These are phyloP conservation scores for Arthrobotrys megalospora DNA, from an alignment of 2,329 filamentous ascomycete genomes.

Conservation along the genomic window DNA sequence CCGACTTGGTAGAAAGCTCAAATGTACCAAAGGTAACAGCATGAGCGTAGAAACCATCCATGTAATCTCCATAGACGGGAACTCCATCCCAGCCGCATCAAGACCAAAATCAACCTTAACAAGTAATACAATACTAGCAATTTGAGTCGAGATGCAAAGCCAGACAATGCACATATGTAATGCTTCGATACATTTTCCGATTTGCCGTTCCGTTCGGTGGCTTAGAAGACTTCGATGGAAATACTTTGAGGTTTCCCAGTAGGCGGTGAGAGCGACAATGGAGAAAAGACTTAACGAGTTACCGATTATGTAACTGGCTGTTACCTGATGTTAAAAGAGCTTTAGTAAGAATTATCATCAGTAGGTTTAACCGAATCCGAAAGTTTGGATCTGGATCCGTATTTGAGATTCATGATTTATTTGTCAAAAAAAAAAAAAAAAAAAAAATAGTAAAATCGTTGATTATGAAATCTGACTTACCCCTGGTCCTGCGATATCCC, in stretches of 20 bases:
- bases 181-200: constrained; percentile 27
- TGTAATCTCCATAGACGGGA: constrained; percentile 41
- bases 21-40: constrained; percentile 19
- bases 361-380: constrained; percentile 3
- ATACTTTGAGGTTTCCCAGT: constrained; percentile 30
- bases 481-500: constrained; percentile 40
- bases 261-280: constrained; percentile 11
- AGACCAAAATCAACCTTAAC: constrained; percentile 31
- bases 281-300: constrained; percentile 30
- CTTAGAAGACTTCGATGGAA: constrained; percentile 3
- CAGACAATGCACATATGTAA: constrained; percentile 28
- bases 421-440: too few relatives aligned
- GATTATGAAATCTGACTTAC: constrained; percentile 14
- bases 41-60: constrained; percentile 40
- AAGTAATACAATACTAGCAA: constrained; percentile 33
- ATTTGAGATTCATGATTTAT: neutral
- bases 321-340: constrained; percentile 14
- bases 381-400: neutral
- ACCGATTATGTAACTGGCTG: constrained; percentile 40
- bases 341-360: neutral
- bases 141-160: constrained; percentile 36
- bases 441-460: neutral
- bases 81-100: constrained; percentile 33
- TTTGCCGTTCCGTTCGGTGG: constrained; percentile 11
- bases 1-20: constrained; percentile 23